Conservation (phyloP, 164 flowering plant genomes). For the Berberis vulgaris region DNA sequence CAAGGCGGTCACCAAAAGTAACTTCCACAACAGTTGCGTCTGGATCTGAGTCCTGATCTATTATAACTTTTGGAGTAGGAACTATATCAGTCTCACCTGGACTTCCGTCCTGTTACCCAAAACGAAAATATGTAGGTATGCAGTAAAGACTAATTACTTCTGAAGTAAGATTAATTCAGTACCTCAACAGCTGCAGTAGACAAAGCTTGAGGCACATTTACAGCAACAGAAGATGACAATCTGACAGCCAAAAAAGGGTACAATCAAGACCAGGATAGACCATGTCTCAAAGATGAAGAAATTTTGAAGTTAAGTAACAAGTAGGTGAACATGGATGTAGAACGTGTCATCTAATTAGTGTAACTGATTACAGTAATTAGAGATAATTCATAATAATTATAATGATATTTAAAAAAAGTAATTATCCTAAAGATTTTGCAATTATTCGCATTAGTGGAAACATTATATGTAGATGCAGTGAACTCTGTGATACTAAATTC, state of each 20-base stretch:
- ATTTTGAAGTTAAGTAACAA: too few species aligned
- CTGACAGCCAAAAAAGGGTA: conserved; percentile 26
- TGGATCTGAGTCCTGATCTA: conserved; percentile 88
- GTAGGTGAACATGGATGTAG: too few species aligned
- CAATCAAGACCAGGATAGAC: background rate
- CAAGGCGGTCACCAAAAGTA: conserved; percentile 95
- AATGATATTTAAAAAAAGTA: too few species aligned
- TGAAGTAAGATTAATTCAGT: conserved; percentile 7
- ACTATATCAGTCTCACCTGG: conserved; percentile 45
- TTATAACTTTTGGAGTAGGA: conserved; percentile 86
- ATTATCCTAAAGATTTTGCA: too few species aligned
- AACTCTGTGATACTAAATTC: too few species aligned
- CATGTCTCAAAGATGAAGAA: background rate
- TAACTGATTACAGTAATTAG: too few species aligned
- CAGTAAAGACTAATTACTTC: conserved; percentile 1
- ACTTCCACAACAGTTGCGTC: conserved; percentile 89
- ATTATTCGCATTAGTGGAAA: too few species aligned
- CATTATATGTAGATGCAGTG: too few species aligned
- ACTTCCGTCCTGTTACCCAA: conserved; percentile 53
- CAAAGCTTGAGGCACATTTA: conserved; percentile 41
- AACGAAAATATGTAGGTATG: background rate
- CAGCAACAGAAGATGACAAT: conserved; percentile 23
- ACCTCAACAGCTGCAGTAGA: conserved; percentile 73
- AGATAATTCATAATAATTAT: too few species aligned
- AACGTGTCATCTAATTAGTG: too few species aligned